Base-by-base conservation (phyloP, 345 rosid genomes). In the Pelargonium nanum region DNA sequence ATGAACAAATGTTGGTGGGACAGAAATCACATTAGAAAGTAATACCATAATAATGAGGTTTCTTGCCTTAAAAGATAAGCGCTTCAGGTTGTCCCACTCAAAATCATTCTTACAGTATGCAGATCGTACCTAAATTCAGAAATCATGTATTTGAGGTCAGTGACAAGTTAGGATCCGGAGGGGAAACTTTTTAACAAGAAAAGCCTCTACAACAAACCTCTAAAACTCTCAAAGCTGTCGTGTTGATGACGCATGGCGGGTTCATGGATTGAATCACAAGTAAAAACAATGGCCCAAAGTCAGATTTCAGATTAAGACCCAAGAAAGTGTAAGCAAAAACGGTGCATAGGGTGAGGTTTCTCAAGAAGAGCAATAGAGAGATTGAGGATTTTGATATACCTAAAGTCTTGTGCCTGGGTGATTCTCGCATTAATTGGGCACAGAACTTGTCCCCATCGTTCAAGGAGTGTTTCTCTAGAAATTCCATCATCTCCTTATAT, bases 371-470 rank as follows among this genome's bases (percentile, higher is more conserved):
- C n/a, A n/a, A n/a, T n/a, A n/a, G n/a, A n/a, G n/a, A n/a, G n/a
- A n/a, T n/a, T n/a, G n/a, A n/a, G n/a, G n/a, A n/a, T n/a, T n/a
- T n/a, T n/a, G n/a, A 28, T 53, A 21, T 79, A 88, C 96, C 91
- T 69, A 88, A 75, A 62, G n/a, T 66, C 74, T 77, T 79, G 62
- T 88, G 95, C 73, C 82, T 74, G 0, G 91, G 68, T 69, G 96
- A 91, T 50, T 86, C 80, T 55, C 94, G 75, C 97, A 88, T 88
- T 78, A 88, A 71, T 26, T 68, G 66, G 0, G 94, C 81, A 2
- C 83, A 81, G 52, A 88, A 91, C 68, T 86, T 69, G 74, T 91
- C 98, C 1, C 98, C 96, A 50, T 91, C 98, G 26, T 81, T 77
- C 65, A 88, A 60, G 0, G 94, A 79, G 66, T 88, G 79, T 22